Evolutionary conservation across 192 early-diverging fungal species (phyloP), one percentile per base, ranked within the genome.

Genomic region (Backusella australiensis): DNA sequence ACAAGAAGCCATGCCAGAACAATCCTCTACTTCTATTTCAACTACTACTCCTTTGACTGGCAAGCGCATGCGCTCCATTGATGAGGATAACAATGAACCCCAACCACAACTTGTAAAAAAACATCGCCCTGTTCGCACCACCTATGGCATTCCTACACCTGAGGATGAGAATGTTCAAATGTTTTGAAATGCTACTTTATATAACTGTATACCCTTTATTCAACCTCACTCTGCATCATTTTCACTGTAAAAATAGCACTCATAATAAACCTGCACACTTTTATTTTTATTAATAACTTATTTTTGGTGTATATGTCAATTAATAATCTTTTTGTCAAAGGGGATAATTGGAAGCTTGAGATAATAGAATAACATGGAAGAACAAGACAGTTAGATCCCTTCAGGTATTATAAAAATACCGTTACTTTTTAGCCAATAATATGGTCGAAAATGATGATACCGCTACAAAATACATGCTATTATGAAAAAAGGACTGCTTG

Each of bases 141-240:
- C 11, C 12, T 63, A 71, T 46, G 70, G 70, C 29, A 49, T 71
- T 17, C 70, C 70, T 17, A 71, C 70, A 49, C 70, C 70, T 46
- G 70, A 71, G 42, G 70, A 71, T 71, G 70, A 71, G 23, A 71
- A 46, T 46, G 70, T 49, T 49, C 21, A 71, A 46, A 67, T 36
- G 23, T 71, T 46, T 44, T 41, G n/a, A 71, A 71, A 36, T 39
- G 42, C 2, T 4, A 39, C 23, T 46, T 17, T 46, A 49, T 44
- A 71, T 71, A 71, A 23, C 42, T 21, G 15, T 71, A 23, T 42
- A 21, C 68, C 36, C 36, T 12, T 41, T 38, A 14, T 69, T 69
- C 68, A 35, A 35, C 68, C 34, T 23, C 68, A 23, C 68, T 38
- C 35, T 38, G 35, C 68, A 23, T 69, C 68, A 69, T 29, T 41